phyloP scores from a whole-genome alignment of 257 asterid genomes.

The Przewalskia tangutica region DNA sequence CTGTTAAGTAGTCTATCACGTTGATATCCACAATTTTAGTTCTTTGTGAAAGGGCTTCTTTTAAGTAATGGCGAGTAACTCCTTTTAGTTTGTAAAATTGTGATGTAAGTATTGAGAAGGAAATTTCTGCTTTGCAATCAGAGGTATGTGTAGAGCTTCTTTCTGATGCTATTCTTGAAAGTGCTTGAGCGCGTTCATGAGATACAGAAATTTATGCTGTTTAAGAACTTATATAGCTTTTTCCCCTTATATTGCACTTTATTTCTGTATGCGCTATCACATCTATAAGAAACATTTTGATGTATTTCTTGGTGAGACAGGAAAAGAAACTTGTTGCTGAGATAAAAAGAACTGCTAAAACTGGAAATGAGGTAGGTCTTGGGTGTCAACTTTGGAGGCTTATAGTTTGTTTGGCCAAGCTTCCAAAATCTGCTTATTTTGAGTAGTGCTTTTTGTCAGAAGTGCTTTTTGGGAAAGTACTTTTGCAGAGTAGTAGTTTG shows the following conservation, averaged over 20 bases:
- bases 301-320: constrained; percentile 31
- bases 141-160: constrained; percentile 42
- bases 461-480: too few species aligned
- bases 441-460: too few species aligned
- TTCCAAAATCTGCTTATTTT: too few species aligned
- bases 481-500: too few species aligned
- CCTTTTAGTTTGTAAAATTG: constrained; percentile 5
- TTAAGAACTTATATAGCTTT: background rate
- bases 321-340: constrained; percentile 90
- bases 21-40: background rate
- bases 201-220: background rate
- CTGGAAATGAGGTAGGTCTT: constrained; percentile 81
- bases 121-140: constrained; percentile 52
- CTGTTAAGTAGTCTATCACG: background rate
- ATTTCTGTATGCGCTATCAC: background rate
- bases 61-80: background rate
- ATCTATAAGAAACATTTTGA: background rate
- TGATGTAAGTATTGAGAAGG: constrained; percentile 66
- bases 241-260: background rate
- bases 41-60: background rate
- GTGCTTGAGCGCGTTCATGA: background rate
- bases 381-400: background rate
- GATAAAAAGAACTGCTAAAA: constrained; percentile 87
- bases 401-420: too few species aligned
- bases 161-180: background rate